Evolutionary conservation across 2,329 filamentous ascomycete species (phyloP), one percentile per base, ranked within the genome.

Genomic region (Thyridium curvatum): DNA sequence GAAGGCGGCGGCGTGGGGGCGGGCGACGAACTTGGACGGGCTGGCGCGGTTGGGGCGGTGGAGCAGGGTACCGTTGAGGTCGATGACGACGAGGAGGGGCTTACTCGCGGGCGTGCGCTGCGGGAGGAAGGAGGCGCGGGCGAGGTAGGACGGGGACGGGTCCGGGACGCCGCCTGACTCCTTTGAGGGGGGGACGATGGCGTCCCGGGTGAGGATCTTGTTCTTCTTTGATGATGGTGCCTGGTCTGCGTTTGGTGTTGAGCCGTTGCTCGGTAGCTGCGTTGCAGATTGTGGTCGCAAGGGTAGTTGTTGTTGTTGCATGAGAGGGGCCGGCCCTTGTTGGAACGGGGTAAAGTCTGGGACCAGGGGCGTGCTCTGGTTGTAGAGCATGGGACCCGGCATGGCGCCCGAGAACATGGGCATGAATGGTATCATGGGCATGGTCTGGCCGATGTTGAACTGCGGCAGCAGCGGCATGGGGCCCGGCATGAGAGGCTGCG

Each of bases 41-140:
- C 62, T 52, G 18, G 56, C 57, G 34, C 68, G 66, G 38, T 68
- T 69, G 8, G 79, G 82, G 5, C 93, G 84, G 62, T 77, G 72
- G 29, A 97, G 74, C 1, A 98, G 72, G 0, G 91, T 96, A 45
- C 93, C 93, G 59, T 97, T 98, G 30, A 98, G 76, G 62, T 98
- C 93, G 45, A 97, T 77, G 34, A 97, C 77, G 37, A 98, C 70
- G 16, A 98, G 78, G 28, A 95, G 72, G 13, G 74, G 75, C 31
- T 77, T 77, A 2, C 81, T 74, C 1, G 58, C 37, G 0, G 59
- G 30, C 4, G 74, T 60, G 13, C 48, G 47, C 18, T 56, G 51
- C 1, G 77, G 69, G 1, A 63, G 50, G 12, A 63, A 48, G 4
- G 62, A 55, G 2, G 84, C 69, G 38, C 71, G 69, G 4, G 54